phyloP scores from a whole-genome alignment of 2,329 filamentous ascomycete species.

The Microcyclosporella mali region DNA sequence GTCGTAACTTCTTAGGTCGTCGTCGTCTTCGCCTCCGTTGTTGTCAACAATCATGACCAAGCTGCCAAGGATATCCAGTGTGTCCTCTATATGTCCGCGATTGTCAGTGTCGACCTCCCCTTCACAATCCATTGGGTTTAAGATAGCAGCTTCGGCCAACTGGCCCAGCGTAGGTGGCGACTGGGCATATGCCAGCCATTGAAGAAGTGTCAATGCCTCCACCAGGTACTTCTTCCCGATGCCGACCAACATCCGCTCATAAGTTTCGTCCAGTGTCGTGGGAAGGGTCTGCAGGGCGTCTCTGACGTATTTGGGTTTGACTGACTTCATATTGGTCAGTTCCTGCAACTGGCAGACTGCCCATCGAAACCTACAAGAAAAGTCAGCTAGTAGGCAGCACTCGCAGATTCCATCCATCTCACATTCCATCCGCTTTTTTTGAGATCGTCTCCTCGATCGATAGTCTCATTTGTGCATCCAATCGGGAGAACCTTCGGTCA shows the following conservation, averaged over 20 bases:
- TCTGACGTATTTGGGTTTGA: slow-evolving; percentile 13
- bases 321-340: slow-evolving; percentile 17
- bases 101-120: slow-evolving; percentile 8
- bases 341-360: slow-evolving; percentile 23
- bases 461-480: slow-evolving; percentile 8
- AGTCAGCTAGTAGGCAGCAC: no score
- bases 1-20: no score
- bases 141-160: slow-evolving; percentile 17
- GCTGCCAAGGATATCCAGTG: slow-evolving; percentile 11
- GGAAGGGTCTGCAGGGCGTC: slow-evolving; percentile 16
- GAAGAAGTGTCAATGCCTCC: slow-evolving; percentile 16
- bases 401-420: no score
- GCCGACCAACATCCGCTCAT: slow-evolving; percentile 20
- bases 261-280: slow-evolving; percentile 22
- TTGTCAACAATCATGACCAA: slow-evolving; percentile 8
- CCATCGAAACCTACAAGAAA: slow-evolving; percentile 27
- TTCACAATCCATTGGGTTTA: slow-evolving; percentile 9
- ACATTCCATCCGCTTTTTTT: slow-evolving; percentile 24
- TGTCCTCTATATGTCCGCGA: slow-evolving; percentile 6
- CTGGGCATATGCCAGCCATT: slow-evolving; percentile 18
- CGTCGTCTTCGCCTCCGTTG: slow-evolving; percentile 1
- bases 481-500: slow-evolving; percentile 9
- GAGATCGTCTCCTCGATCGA: slow-evolving; percentile 18
- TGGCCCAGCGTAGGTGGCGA: slow-evolving; percentile 15
- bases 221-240: slow-evolving; percentile 11